A percentile compares a stretch with the other conserved stretches of the same genome.
Evolutionary conservation across 345 rosid species (phyloP).

Genomic region (Dimocarpus longan): DNA sequence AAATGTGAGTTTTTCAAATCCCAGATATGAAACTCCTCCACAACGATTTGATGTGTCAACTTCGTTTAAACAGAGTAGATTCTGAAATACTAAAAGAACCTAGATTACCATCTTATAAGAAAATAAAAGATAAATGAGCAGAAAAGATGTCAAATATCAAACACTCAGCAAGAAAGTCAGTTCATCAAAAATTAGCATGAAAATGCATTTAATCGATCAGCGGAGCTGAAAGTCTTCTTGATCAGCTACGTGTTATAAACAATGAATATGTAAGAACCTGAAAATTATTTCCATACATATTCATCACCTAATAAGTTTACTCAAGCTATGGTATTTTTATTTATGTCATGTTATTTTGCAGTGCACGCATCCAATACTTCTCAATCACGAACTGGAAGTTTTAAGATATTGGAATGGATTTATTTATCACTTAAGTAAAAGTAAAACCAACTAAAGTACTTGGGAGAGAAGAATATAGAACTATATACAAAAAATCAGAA

Average conservation of each 20-base stretch:
- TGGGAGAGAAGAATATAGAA: neutral
- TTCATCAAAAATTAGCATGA: neutral
- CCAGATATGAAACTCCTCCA: conserved; percentile 79
- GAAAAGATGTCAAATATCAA: too few species aligned
- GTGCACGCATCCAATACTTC: neutral
- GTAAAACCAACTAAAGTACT: neutral
- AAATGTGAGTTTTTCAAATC: conserved; percentile 89
- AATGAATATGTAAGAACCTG: too few species aligned
- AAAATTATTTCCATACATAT: too few species aligned
- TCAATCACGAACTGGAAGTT: neutral
- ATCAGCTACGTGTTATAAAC: too few species aligned
- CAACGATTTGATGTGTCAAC: conserved; percentile 74
- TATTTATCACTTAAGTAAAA: neutral
- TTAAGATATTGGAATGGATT: neutral
- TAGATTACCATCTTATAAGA: conserved; percentile 9
- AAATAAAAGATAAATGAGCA: too few species aligned
- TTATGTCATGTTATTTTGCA: too few species aligned
- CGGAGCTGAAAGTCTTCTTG: neutral
- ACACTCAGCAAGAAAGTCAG: neutral
- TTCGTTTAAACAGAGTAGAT: conserved; percentile 74
- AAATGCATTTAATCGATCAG: neutral
- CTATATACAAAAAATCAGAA: neutral
- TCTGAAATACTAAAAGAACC: too few species aligned
- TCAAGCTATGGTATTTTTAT: too few species aligned
- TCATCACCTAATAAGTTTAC: too few species aligned